These are phyloP conservation scores for Salix viminalis DNA, from an alignment of 345 rosid species.

Conservation along the genomic window DNA sequence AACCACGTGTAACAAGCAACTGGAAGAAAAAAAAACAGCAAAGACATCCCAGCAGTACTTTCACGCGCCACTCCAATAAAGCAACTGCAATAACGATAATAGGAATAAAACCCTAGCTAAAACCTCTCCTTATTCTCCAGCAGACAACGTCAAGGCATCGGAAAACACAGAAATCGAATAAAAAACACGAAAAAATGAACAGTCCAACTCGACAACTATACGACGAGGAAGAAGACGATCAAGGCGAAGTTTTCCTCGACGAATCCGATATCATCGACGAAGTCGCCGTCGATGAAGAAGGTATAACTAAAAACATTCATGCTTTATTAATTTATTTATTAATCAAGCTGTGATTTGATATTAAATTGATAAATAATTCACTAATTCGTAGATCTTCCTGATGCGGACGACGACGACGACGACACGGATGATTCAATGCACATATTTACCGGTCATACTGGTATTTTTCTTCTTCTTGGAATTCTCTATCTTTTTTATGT, in stretches of 20 bases:
- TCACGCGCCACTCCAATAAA: background rate
- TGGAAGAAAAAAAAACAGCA: background rate
- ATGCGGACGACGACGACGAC: conserved; percentile 51
- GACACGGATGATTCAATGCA: conserved; percentile 82
- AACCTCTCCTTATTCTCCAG: background rate
- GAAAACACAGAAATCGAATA: background rate
- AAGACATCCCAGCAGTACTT: background rate
- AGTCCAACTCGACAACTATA: background rate
- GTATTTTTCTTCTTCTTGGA: conserved; percentile 18
- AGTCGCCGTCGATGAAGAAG: conserved; percentile 70
- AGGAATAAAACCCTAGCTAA: background rate
- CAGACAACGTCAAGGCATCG: background rate
- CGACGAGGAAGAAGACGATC: conserved; percentile 15
- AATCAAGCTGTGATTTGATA: background rate
- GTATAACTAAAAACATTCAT: conserved; percentile 21
- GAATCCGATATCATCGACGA: conserved; percentile 70
- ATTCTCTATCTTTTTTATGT: background rate
- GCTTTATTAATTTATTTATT: background rate
- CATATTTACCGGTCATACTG: conserved; percentile 80
- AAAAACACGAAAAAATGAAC: background rate
- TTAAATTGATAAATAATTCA: background rate
- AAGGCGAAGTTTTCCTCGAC: conserved; percentile 52
- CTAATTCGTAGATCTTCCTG: conserved; percentile 65
- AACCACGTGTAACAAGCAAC: too few relatives aligned
- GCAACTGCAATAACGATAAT: background rate